Evolutionary conservation across 2,329 filamentous ascomycete genomes (phyloP).

Genomic region (Periconia sp.): DNA sequence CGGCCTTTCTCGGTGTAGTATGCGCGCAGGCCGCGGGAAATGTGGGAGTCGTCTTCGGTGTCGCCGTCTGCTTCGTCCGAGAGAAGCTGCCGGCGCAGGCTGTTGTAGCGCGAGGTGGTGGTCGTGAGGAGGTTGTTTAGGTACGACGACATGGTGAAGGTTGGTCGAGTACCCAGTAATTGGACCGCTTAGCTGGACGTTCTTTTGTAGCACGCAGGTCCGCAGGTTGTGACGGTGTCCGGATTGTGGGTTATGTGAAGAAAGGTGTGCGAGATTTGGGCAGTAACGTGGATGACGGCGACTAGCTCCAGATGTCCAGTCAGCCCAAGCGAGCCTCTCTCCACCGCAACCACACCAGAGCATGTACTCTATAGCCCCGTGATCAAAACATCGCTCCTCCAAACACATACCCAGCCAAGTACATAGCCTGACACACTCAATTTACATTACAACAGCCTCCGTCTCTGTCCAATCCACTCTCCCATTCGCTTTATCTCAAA

Average conservation of each 20-base stretch:
- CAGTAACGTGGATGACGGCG: too few relatives aligned
- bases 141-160: slow-evolving; percentile 63
- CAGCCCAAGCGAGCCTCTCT: too few relatives aligned
- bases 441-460: not conserved
- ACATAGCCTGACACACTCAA: not conserved
- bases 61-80: slow-evolving; percentile 59
- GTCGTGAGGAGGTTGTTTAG: slow-evolving; percentile 70
- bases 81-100: slow-evolving; percentile 66
- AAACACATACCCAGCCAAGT: too few relatives aligned
- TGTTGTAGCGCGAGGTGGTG: slow-evolving; percentile 60
- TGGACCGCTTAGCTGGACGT: not conserved
- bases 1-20: slow-evolving; percentile 91
- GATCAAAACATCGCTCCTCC: too few relatives aligned
- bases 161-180: not conserved
- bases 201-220: not conserved
- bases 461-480: not conserved
- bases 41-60: slow-evolving; percentile 84
- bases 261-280: too few relatives aligned
- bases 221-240: too few relatives aligned
- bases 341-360: too few relatives aligned
- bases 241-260: too few relatives aligned
- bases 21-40: slow-evolving; percentile 86
- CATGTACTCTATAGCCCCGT: too few relatives aligned
- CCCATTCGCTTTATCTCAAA: not conserved
- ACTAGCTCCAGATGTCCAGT: too few relatives aligned